Evolutionary conservation across 2,329 filamentous ascomycete species (phyloP).

Genomic region (Coniochaeta prunicola): DNA sequence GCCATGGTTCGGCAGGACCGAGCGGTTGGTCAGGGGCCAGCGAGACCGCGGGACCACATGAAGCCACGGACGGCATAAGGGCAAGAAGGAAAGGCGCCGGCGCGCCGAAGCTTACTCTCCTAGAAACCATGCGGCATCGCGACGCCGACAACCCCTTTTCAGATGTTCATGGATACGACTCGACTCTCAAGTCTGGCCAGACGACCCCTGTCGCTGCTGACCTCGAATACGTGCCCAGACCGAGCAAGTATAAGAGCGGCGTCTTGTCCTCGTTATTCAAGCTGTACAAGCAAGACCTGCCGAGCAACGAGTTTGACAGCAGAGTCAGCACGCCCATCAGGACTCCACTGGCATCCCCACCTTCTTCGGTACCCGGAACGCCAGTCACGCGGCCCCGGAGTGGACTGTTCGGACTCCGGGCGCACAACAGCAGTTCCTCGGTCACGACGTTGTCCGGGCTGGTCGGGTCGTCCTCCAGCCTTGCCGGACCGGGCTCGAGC

Average conservation of each 20-base stretch:
- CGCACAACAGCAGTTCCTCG: constrained; percentile 24
- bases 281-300: constrained; percentile 50
- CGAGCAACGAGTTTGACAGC: constrained; percentile 18
- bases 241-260: constrained; percentile 63
- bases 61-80: not conserved
- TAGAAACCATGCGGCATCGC: not conserved
- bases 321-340: constrained; percentile 29
- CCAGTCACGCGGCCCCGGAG: constrained; percentile 24
- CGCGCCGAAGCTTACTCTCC: not conserved
- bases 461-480: constrained; percentile 46
- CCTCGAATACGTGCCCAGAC: constrained; percentile 57
- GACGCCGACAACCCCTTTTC: constrained; percentile 9
- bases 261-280: constrained; percentile 67
- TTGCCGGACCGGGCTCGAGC: constrained; percentile 37
- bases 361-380: constrained; percentile 22
- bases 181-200: constrained; percentile 22
- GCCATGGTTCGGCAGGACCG: constrained; percentile 1
- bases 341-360: constrained; percentile 32
- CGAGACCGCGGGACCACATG: not conserved
- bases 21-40: not conserved
- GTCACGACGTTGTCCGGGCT: constrained; percentile 41
- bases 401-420: constrained; percentile 32
- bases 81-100: not conserved
- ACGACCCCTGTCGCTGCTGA: constrained; percentile 47
- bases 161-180: constrained; percentile 29